Conservation (phyloP, 371 early-diverging fungal genomes). For the Lichtheimia ramosa region DNA sequence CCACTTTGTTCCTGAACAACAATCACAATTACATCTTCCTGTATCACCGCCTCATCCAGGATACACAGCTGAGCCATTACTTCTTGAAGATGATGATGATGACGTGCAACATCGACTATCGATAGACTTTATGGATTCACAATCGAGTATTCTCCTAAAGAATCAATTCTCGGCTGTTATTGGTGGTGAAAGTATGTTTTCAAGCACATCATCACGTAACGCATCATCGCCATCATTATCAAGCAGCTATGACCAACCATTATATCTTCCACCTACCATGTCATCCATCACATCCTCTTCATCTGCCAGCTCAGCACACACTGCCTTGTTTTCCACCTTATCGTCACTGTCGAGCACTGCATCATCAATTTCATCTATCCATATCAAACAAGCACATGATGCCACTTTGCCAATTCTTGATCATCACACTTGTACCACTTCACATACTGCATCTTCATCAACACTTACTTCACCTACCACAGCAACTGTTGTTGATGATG, state of each 20-base stretch:
- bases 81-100: conserved; percentile 1
- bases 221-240: too few relatives aligned
- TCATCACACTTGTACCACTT: too few relatives aligned
- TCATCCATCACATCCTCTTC: conserved; percentile 9
- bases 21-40: not conserved
- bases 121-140: conserved; percentile 10
- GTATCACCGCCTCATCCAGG: not conserved
- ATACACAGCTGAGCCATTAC: too few relatives aligned
- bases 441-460: too few relatives aligned
- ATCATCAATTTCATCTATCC: conserved; percentile 14
- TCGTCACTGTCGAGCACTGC: conserved; percentile 14
- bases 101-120: not conserved
- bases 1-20: too few relatives aligned
- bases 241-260: not conserved
- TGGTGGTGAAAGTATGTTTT: not conserved
- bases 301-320: not conserved
- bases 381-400: conserved; percentile 5
- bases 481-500: too few relatives aligned
- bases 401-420: not conserved
- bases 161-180: not conserved
- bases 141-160: not conserved
- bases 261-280: conserved; percentile 8
- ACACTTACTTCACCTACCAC: too few relatives aligned
- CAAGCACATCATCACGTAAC: conserved; percentile 8
- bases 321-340: conserved; percentile 13